phyloP scores from a whole-genome alignment of 257 asterid genomes.

The Solanum pinnatisectum region DNA sequence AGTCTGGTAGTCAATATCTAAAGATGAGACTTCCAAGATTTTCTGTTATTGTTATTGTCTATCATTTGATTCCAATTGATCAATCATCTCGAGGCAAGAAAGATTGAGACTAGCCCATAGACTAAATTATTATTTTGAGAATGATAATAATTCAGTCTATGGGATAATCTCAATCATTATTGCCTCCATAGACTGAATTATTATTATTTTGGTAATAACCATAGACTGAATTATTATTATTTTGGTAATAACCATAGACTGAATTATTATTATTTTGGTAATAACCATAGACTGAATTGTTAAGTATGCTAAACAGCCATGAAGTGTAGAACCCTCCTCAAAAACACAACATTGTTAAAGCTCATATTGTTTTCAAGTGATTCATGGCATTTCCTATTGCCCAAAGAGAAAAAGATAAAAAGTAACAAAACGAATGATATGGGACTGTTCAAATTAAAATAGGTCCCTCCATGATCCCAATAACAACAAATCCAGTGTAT shows the following conservation, averaged over 20 bases:
- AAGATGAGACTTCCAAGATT: not conserved
- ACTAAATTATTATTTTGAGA: not conserved
- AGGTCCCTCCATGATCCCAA: no score
- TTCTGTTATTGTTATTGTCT: not conserved
- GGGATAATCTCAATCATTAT: not conserved
- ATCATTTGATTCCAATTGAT: not conserved
- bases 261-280: not conserved
- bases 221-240: not conserved
- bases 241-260: not conserved
- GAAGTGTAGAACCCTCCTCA: not conserved
- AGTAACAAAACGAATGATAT: not conserved
- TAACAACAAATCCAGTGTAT: no score
- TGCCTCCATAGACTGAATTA: not conserved
- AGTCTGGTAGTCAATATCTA: not conserved
- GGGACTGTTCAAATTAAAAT: not conserved
- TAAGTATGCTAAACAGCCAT: not conserved
- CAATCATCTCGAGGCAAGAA: not conserved
- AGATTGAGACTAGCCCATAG: not conserved
- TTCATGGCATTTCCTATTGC: not conserved
- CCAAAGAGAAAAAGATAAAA: not conserved
- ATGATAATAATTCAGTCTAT: not conserved
- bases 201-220: not conserved
- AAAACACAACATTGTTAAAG: not conserved
- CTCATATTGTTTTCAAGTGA: not conserved
- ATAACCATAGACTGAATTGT: not conserved